Evolutionary conservation across 805 yeast genomes (phyloP), one percentile per base, ranked within the genome.

Genomic region (Yarrowia deformans): DNA sequence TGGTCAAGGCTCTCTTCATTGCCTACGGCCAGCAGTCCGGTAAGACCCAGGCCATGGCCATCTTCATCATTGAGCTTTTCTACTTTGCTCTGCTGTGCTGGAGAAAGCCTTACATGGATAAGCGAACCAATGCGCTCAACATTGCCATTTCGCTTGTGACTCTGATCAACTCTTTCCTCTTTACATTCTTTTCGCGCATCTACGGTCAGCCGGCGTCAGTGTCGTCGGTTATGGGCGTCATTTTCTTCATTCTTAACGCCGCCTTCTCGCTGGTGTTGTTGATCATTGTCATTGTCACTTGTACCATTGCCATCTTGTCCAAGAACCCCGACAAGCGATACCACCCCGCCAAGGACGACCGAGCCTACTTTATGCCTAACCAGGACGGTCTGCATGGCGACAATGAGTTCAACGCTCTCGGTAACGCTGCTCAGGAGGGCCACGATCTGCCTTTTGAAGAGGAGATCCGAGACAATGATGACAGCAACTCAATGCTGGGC

Each of bases 291-390:
- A 88, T 95, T 74, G 87, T 93, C 50, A 90, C 97, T 0, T 94
- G 98, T 81, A 82, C 88, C 8, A 82, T 92, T 79, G 97, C 97
- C 0, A 79, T 95, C 74, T 73, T 93, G 43, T 89, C 90, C 78
- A 92, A 90, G 83, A 93, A 95, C 78, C 98, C 99, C 67, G 99
- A 95, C 79, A 87, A 94, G 9, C 86, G 97, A 74, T 95, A 95
- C 81, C 93, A 92, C 80, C 98, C 97, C 71, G 90, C 94, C 89
- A 90, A 89, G 74, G 99, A 95, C 79, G 99, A 95, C 77, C 87
- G 99, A 77, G 95, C 90, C 64, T 90, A 97, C 23, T 95, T 95
- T 78, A 90, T 95, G 77, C 77, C 72, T 69, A 77, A 71, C 29
- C 69, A 70, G 35, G 72, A 73, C 70, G 71, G 72, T 37, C 72